Evolutionary conservation across 345 rosid genomes (phyloP).

Genomic region (Mercurialis annua): DNA sequence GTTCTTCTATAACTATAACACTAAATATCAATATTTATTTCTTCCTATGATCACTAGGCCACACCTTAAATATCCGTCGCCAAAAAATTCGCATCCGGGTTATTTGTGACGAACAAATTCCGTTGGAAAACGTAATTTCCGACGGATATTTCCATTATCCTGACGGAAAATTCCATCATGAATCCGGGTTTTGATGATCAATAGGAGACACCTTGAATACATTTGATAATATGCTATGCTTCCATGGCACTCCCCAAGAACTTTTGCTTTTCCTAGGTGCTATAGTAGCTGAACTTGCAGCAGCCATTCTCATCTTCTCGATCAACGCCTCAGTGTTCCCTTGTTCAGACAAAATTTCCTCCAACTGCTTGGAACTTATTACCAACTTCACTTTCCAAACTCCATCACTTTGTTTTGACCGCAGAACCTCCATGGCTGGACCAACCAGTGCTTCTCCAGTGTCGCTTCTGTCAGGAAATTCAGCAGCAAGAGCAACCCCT

Average conservation of each 20-base stretch:
- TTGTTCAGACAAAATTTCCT: conserved; percentile 61
- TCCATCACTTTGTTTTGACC: conserved; percentile 50
- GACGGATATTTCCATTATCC: too few species aligned
- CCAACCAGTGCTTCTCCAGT: conserved; percentile 1
- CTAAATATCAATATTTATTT: background rate
- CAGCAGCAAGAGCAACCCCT: conserved; percentile 18
- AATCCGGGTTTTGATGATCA: too few species aligned
- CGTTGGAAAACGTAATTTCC: too few species aligned
- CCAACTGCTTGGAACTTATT: conserved; percentile 55
- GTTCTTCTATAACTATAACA: background rate
- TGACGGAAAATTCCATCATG: too few species aligned
- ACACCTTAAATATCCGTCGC: too few species aligned
- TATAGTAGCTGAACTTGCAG: conserved; percentile 14
- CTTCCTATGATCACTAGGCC: too few species aligned
- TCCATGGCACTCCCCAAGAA: conserved; percentile 29
- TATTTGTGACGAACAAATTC: too few species aligned
- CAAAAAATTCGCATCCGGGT: too few species aligned
- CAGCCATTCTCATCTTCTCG: conserved; percentile 62
- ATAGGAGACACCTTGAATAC: conserved; percentile 26
- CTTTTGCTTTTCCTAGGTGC: conserved; percentile 26
- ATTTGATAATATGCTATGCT: conserved; percentile 20
- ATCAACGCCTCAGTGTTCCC: conserved; percentile 64
- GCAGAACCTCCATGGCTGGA: conserved; percentile 45
- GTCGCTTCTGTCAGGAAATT: conserved; percentile 20
- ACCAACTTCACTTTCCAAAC: conserved; percentile 72